Evolutionary conservation across 805 yeast species (phyloP).

Genomic region (Debaryomyces castellii): DNA sequence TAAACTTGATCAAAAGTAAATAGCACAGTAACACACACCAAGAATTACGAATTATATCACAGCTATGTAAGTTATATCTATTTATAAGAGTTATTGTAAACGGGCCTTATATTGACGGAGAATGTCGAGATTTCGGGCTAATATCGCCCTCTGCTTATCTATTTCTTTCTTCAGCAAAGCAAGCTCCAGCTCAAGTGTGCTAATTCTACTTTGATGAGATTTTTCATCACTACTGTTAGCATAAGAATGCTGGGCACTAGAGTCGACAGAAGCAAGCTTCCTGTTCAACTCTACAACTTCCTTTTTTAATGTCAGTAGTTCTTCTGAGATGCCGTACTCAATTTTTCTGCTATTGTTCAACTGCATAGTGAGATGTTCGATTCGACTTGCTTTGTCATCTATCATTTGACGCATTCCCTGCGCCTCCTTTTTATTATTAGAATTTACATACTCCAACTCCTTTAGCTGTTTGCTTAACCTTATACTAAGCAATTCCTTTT

Average conservation of each 20-base stretch:
- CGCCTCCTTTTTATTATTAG: not conserved
- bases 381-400: not conserved
- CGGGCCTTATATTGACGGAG: slow-evolving; percentile 4
- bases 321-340: not conserved
- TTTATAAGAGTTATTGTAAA: not conserved
- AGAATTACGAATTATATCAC: not conserved
- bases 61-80: not conserved
- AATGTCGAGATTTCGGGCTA: slow-evolving; percentile 6
- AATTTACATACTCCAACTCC: not conserved
- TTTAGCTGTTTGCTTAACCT: not conserved
- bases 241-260: not conserved
- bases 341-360: not conserved
- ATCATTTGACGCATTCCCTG: not conserved
- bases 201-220: not conserved
- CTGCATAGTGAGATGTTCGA: not conserved
- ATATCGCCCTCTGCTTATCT: slow-evolving; percentile 7
- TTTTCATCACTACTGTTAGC: not conserved
- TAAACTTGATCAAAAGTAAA: not conserved
- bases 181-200: not conserved
- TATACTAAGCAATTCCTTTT: not conserved
- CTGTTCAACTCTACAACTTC: slow-evolving; percentile 8
- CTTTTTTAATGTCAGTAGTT: not conserved
- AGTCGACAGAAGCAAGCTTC: slow-evolving; percentile 2
- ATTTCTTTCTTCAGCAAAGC: slow-evolving; percentile 2
- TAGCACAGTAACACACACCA: not conserved